Base-by-base conservation (phyloP, 352 stramenopile genomes). In the Albugo laibachii region DNA sequence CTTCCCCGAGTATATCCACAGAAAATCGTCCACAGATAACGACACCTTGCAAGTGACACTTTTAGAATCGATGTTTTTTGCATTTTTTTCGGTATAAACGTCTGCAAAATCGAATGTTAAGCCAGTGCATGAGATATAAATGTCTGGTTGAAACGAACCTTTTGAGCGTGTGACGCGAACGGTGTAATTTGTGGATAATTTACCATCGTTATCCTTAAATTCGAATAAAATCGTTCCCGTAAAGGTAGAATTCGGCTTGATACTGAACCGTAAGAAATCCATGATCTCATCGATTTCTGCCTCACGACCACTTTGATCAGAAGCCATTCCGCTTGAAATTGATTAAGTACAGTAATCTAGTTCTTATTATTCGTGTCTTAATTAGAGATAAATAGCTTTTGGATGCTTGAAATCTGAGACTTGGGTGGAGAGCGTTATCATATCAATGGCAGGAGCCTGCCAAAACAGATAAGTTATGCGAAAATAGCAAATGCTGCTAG, bases 251-350 rank as follows among this genome's bases (percentile, higher is more conserved):
- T 56, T 67, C 4, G 56, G 45, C 65, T 92, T 88, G 52, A 92
- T 64, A 40, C 73, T 86, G 48, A 83, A 92, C 46, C 67, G 65
- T 52, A 92, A 57, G 50, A 87, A 92, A 41, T 83, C 65, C 78
- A 92, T 92, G 21, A 92, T 67, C 37, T 92, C 78, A 48, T 84
- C 78, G 49, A 92, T 84, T 59, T 91, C 72, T 27, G 65, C 59
- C 45, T 84, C 74, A 47, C 62, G 65, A 10, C 24, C 8, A 10
- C 3, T 31, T 31, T 31, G 24, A 31, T 31, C 8, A 31, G 24
- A 10, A 31, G 24, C 3, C 24, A 31, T 31, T 31, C 24, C 24
- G 24, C 24, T 31, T 31, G 24, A 8, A 31, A 31, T 31, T 31
- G 24, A 31, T 31, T 8, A 31, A 31, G 3, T 31, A 31, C 24